Evolutionary conservation across 169 alveolate genomes (phyloP), one percentile per base, ranked within the genome.

Genomic region (Besnoitia besnoiti): DNA sequence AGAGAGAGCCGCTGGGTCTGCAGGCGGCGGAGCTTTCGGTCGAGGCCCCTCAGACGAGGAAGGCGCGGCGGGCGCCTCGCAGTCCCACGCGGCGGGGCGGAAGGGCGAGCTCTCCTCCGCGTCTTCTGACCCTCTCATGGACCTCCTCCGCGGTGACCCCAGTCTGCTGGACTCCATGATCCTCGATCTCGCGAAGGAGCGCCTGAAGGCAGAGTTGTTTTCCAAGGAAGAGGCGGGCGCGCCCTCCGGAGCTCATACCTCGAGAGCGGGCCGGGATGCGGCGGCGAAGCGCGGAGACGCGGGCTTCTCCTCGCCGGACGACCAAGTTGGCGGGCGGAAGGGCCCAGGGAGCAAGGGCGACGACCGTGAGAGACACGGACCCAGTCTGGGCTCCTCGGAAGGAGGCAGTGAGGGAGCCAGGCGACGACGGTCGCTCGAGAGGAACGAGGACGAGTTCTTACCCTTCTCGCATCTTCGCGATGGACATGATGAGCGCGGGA

Each of bases 61-160:
- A n/a, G 85, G 90, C 39, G 39, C 27, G 33, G 33, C 19, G 49
- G 27, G 61, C 14, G 90, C 79, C 35, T 0, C 24, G 42, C 47
- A 35, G 42, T 24, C 80, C 12, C 47, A 1, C 12, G 3, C 80
- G 42, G 42, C 46, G 46, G 77, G 51, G 51, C 30, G 77, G 79
- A 85, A 30, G 51, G 55, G 49, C 27, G 50, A 55, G 90, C 37
- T 21, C 44, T 12, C 76, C 76, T 46, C 59, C 75, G 44, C 76
- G 62, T 55, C 75, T 61, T 42, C 76, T 21, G 90, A 85, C 51
- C 90, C 90, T 77, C 77, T 85, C 49, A 55, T 85, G 90, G 61
- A 88, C 85, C 85, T 88, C 76, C 92, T 88, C 62, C 85, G 76
- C 85, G 75, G 85, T 27, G 85, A 88, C 49, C 92, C 92, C 16